phyloP scores from a whole-genome alignment of 2,329 filamentous ascomycete species.

The Penicillium occitanis region DNA sequence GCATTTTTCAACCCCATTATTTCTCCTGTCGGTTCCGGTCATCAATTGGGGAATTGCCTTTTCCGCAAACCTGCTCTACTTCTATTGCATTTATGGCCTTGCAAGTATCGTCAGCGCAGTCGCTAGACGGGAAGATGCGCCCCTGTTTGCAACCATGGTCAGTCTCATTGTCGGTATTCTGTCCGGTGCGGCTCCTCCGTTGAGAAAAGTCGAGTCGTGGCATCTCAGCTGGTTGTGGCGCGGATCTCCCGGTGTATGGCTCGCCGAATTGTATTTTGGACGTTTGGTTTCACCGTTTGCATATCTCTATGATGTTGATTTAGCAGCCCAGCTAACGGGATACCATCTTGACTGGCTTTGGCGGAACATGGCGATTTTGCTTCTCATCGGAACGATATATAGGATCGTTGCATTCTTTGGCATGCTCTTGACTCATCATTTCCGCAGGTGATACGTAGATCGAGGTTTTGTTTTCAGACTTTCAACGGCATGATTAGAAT shows the following conservation, averaged over 20 bases:
- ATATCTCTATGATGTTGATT: slow-evolving; percentile 14
- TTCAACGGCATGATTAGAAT: no score
- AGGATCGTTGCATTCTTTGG: slow-evolving; percentile 9
- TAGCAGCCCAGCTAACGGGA: slow-evolving; percentile 1
- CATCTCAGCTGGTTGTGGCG: slow-evolving; percentile 14
- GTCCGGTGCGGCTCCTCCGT: slow-evolving; percentile 12
- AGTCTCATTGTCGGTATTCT: slow-evolving; percentile 18
- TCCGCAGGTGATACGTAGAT: neutral
- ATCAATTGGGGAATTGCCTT: slow-evolving; percentile 16
- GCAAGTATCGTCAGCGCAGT: slow-evolving; percentile 14
- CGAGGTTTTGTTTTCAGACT: neutral
- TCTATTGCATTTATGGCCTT: slow-evolving; percentile 18
- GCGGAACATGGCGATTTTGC: slow-evolving; percentile 15
- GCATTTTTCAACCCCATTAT: slow-evolving; percentile 14
- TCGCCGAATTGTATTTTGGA: slow-evolving; percentile 15
- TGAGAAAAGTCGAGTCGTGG: slow-evolving; percentile 13
- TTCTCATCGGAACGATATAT: slow-evolving; percentile 16
- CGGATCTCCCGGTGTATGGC: slow-evolving; percentile 6
- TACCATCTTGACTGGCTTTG: slow-evolving; percentile 17
- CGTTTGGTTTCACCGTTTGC: slow-evolving; percentile 8
- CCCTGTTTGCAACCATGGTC: slow-evolving; percentile 12
- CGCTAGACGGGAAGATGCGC: slow-evolving; percentile 9
- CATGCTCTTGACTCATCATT: slow-evolving; percentile 14
- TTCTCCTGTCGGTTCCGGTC: slow-evolving; percentile 8
- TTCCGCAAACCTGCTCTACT: slow-evolving; percentile 12